Base-by-base conservation (phyloP, 176 grass and related monocot genomes). In the Chrysopogon serrulatus region DNA sequence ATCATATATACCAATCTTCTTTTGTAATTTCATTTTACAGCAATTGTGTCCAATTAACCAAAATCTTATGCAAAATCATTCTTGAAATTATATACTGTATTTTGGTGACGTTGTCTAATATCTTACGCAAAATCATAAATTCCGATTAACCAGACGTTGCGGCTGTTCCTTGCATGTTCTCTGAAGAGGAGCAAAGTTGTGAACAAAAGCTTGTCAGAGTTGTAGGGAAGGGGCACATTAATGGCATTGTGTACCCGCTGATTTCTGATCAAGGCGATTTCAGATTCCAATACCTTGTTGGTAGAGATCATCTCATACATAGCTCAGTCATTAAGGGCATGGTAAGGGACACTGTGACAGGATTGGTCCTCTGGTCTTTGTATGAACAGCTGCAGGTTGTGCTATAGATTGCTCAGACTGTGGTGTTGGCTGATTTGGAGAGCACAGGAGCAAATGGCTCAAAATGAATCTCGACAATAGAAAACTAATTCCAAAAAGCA, bases 141-240 rank as follows among this genome's bases (percentile, higher is more conserved):
- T n/a, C n/a, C n/a, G n/a, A n/a, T n/a, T n/a, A n/a, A n/a, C n/a
- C n/a, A n/a, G n/a, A n/a, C n/a, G n/a, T n/a, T n/a, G n/a, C n/a
- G n/a, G n/a, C n/a, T n/a, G 90, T 95, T 84, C 80, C 78, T 95
- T 12, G 88, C 92, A n/a, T 98, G 95, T 92, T 98, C 92, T 13
- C 79, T 98, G 60, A 98, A 98, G 82, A 92, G 82, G 70, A 84
- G 95, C 81, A 98, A 91, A 74, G 88, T 71, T 9, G 90, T 95
- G n/a, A n/a, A n/a, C n/a, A n/a, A n/a, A n/a, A n/a, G n/a, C n/a
- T 21, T 45, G 92, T 98, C 1, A 90, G 87, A 15, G 71, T 93
- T 11, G 79, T 93, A 4, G 90, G 92, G 6, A 98, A 93, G 79
- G 95, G 87, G 6, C 95, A 95, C 85, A 95, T 98, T 87, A 98